Conservation (phyloP, 257 asterid species). For the Plantago elongata region DNA sequence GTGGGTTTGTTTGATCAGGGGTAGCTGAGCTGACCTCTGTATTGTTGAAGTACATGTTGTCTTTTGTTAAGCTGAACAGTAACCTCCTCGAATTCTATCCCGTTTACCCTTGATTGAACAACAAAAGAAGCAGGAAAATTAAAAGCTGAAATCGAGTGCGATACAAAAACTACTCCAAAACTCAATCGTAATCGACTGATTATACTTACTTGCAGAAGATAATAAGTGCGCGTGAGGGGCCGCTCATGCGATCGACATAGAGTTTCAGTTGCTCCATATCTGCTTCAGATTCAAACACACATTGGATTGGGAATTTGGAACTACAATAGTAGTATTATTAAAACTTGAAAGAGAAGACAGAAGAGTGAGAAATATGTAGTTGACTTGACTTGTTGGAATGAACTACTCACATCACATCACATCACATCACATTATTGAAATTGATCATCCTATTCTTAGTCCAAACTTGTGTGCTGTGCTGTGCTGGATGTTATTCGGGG, state of each 20-base stretch:
- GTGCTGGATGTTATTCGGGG: too few species aligned
- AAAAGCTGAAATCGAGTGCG: background rate
- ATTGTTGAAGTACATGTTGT: background rate
- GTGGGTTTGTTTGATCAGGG: too few species aligned
- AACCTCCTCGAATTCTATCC: background rate
- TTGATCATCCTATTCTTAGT: too few species aligned
- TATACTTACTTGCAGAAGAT: slow-evolving; percentile 11
- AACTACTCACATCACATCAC: too few species aligned
- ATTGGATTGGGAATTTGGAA: too few species aligned
- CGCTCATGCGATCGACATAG: background rate
- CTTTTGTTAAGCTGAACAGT: background rate
- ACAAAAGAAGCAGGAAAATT: background rate
- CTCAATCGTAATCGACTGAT: background rate
- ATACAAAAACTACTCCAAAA: background rate
- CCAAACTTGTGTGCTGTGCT: too few species aligned
- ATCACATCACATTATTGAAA: too few species aligned
- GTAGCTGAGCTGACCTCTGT: background rate
- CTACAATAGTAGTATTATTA: too few species aligned
- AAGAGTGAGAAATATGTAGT: too few species aligned
- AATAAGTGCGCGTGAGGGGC: background rate
- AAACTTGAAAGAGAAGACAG: too few species aligned
- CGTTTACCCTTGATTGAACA: background rate
- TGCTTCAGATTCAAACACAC: too few species aligned
- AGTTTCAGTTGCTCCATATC: background rate
- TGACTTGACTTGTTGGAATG: too few species aligned